Conservation (phyloP, 352 stramenopile genomes). For the Pythium sp. region DNA sequence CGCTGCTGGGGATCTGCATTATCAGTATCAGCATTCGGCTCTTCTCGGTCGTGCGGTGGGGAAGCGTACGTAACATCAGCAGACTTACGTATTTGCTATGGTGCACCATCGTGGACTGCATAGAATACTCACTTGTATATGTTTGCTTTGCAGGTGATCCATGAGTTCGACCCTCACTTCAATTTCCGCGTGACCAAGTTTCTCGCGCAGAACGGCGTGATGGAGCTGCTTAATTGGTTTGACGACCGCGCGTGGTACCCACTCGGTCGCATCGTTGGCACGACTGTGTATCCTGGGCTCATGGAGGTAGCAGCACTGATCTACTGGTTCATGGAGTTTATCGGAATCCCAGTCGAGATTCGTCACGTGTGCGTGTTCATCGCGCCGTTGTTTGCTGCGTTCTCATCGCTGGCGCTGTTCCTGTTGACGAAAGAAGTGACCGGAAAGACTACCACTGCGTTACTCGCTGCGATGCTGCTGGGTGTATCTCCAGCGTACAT, state of each 20-base stretch:
- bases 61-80: constrained; percentile 50
- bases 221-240: constrained; percentile 98
- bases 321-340: constrained; percentile 65
- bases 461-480: constrained; percentile 92
- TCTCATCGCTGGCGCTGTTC: constrained; percentile 85
- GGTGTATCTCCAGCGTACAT: constrained; percentile 97
- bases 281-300: constrained; percentile 92
- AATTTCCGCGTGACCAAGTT: constrained; percentile 99
- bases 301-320: constrained; percentile 84
- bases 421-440: constrained; percentile 86
- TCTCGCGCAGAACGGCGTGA: constrained; percentile 85
- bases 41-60: constrained; percentile 90
- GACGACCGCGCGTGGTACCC: constrained; percentile 96
- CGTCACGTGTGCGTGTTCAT: constrained; percentile 91
- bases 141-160: constrained; percentile 63
- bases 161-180: constrained; percentile 96
- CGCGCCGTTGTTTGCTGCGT: constrained; percentile 83
- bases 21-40: constrained; percentile 90
- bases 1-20: constrained; percentile 83
- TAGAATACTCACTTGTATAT: neutral
- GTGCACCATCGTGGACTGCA: neutral
- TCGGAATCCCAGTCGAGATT: constrained; percentile 69
- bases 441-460: constrained; percentile 49
- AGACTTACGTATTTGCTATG: neutral
- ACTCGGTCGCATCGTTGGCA: constrained; percentile 89